Conservation (phyloP, 768 basidiomycete species). For the Nidula microcarpa region DNA sequence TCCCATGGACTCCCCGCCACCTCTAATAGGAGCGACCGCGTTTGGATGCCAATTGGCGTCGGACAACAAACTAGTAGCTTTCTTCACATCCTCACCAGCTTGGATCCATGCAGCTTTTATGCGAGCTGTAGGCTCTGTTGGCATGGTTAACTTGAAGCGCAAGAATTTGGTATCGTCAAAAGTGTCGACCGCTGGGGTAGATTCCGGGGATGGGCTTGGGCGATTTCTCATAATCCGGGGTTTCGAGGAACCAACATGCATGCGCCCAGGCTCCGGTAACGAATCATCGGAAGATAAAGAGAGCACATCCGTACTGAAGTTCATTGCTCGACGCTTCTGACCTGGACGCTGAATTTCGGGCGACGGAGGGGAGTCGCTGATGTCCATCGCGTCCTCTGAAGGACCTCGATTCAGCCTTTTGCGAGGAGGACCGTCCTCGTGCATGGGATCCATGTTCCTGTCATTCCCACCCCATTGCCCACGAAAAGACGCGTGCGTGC, state of each 20-base stretch:
- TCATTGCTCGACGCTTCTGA: conserved; percentile 40
- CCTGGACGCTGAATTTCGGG: conserved; percentile 56
- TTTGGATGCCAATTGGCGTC: conserved; percentile 52
- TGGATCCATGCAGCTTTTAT: conserved; percentile 69
- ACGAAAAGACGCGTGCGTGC: conserved; percentile 52
- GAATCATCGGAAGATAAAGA: conserved; percentile 74
- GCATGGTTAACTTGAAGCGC: conserved; percentile 63
- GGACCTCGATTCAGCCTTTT: conserved; percentile 64
- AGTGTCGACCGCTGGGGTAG: conserved; percentile 21
- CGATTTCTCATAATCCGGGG: conserved; percentile 55
- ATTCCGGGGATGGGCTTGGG: conserved; percentile 25
- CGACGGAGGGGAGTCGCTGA: conserved; percentile 48
- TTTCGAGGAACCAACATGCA: conserved; percentile 40
- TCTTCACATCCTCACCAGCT: conserved; percentile 56
- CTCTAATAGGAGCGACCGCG: conserved; percentile 58
- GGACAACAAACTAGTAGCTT: conserved; percentile 54
- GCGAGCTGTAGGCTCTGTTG: conserved; percentile 36
- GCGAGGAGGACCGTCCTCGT: conserved; percentile 65
- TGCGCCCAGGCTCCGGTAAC: conserved; percentile 41
- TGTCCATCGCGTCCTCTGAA: conserved; percentile 30
- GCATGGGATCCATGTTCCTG: conserved; percentile 32
- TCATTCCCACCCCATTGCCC: conserved; percentile 37
- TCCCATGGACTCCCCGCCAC: conserved; percentile 48
- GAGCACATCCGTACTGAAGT: conserved; percentile 28
- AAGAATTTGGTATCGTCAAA: conserved; percentile 40